Conservation (phyloP, 2,329 filamentous ascomycete species). For the Beauveria medogensis region DNA sequence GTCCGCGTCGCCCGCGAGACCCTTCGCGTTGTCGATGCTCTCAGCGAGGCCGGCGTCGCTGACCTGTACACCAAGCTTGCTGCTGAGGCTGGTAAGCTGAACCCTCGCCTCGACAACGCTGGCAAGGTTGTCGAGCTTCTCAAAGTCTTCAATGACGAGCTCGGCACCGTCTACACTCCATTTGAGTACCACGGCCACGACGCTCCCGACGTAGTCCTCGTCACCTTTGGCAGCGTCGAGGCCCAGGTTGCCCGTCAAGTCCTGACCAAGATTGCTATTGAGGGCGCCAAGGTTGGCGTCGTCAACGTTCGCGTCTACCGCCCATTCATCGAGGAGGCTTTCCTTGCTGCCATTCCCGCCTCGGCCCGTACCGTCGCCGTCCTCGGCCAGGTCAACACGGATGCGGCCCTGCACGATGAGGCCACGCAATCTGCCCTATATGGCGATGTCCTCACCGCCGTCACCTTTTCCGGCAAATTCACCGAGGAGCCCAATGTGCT, state of each 20-base stretch:
- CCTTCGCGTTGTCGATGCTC: slow-evolving; percentile 70
- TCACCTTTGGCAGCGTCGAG: slow-evolving; percentile 89
- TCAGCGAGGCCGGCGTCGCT: slow-evolving; percentile 63
- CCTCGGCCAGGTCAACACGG: slow-evolving; percentile 76
- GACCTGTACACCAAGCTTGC: slow-evolving; percentile 61
- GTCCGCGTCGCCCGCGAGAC: slow-evolving; percentile 77
- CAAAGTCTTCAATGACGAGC: slow-evolving; percentile 74
- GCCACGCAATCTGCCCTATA: slow-evolving; percentile 62
- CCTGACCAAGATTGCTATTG: slow-evolving; percentile 60
- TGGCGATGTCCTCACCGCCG: slow-evolving; percentile 79
- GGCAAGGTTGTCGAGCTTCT: slow-evolving; percentile 65
- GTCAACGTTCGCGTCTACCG: slow-evolving; percentile 90
- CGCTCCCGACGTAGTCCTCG: slow-evolving; percentile 71
- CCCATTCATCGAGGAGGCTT: slow-evolving; percentile 90
- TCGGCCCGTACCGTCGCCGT: slow-evolving; percentile 72
- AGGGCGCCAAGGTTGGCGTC: slow-evolving; percentile 73
- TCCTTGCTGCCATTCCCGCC: slow-evolving; percentile 71
- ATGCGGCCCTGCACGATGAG: slow-evolving; percentile 38
- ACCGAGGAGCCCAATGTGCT: slow-evolving; percentile 55
- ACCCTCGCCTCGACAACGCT: slow-evolving; percentile 64
- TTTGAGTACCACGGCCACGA: slow-evolving; percentile 92
- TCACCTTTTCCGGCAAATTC: slow-evolving; percentile 69
- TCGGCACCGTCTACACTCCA: slow-evolving; percentile 84
- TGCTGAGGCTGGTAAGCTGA: slow-evolving; percentile 51
- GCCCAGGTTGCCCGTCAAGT: slow-evolving; percentile 79